Evolutionary conservation across 148 eudicot genomes (phyloP).

Genomic region (Polygonum maritimum): DNA sequence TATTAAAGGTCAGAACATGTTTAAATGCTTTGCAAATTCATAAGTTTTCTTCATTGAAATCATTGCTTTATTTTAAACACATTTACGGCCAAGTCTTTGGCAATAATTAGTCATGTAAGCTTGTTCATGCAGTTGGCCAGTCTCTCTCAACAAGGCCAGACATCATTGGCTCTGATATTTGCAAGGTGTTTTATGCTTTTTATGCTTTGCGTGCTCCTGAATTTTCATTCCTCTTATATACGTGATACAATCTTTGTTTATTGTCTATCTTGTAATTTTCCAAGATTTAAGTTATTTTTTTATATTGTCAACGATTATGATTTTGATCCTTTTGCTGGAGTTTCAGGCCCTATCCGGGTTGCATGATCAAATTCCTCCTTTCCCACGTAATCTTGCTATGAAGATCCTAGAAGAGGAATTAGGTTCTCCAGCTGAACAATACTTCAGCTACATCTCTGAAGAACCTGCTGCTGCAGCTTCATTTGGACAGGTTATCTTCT

Average conservation of each 20-base stretch:
- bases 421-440: slow-evolving; percentile 48
- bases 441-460: slow-evolving; percentile 69
- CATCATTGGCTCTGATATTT: slow-evolving; percentile 69
- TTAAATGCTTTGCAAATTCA: neutral
- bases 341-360: slow-evolving; percentile 79
- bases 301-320: neutral
- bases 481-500: slow-evolving; percentile 77
- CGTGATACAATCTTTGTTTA: neutral
- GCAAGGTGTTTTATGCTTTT: slow-evolving; percentile 43
- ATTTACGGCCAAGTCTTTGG: slow-evolving; percentile 15
- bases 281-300: neutral
- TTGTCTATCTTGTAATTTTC: neutral
- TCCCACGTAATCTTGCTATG: slow-evolving; percentile 77
- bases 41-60: neutral
- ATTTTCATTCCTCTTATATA: neutral
- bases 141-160: slow-evolving; percentile 99
- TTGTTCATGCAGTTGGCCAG: slow-evolving; percentile 76
- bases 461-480: slow-evolving; percentile 99
- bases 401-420: slow-evolving; percentile 85
- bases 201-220: slow-evolving; percentile 2
- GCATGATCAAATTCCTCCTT: slow-evolving; percentile 97
- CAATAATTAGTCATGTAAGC: neutral
- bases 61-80: neutral
- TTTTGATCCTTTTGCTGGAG: slow-evolving; percentile 1
- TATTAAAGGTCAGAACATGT: slow-evolving; percentile 54